Evolutionary conservation across 768 basidiomycete species (phyloP).

Genomic region (Lentinus tigrinus): DNA sequence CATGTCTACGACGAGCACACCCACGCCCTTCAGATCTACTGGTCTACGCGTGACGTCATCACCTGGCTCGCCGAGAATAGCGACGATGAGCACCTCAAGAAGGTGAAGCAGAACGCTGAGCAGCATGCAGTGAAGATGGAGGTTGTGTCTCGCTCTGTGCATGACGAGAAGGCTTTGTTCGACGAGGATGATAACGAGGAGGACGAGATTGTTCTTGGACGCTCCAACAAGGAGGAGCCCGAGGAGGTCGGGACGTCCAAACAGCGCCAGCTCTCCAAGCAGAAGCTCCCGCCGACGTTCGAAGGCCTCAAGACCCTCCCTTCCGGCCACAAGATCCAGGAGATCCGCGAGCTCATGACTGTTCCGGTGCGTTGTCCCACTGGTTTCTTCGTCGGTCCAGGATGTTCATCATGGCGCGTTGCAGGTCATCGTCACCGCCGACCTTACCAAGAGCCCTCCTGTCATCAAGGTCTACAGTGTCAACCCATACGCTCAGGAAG

Average conservation of each 20-base stretch:
- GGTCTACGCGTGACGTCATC: conserved; percentile 93
- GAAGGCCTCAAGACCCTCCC: conserved; percentile 74
- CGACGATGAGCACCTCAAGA: conserved; percentile 93
- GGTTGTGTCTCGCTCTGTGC: conserved; percentile 77
- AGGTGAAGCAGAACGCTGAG: conserved; percentile 90
- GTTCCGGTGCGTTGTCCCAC: conserved; percentile 67
- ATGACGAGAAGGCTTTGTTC: conserved; percentile 86
- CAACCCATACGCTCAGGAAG: conserved; percentile 78
- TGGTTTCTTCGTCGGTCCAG: neutral
- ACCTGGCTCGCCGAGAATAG: conserved; percentile 93
- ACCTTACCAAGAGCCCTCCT: conserved; percentile 93
- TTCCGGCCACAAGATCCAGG: conserved; percentile 92
- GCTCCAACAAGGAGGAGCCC: conserved; percentile 40
- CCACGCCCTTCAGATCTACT: conserved; percentile 91
- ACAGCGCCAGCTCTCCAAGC: conserved; percentile 76
- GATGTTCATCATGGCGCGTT: neutral
- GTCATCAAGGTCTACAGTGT: conserved; percentile 97
- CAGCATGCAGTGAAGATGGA: conserved; percentile 92
- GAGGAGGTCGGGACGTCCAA: conserved; percentile 61
- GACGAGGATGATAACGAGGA: conserved; percentile 82
- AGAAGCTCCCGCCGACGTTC: conserved; percentile 75
- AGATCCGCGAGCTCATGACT: conserved; percentile 89
- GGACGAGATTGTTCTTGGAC: conserved; percentile 79
- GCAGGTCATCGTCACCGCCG: conserved; percentile 92
- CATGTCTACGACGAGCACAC: conserved; percentile 95